Conservation (phyloP, 257 asterid species). For the Nemophila menziesii region DNA sequence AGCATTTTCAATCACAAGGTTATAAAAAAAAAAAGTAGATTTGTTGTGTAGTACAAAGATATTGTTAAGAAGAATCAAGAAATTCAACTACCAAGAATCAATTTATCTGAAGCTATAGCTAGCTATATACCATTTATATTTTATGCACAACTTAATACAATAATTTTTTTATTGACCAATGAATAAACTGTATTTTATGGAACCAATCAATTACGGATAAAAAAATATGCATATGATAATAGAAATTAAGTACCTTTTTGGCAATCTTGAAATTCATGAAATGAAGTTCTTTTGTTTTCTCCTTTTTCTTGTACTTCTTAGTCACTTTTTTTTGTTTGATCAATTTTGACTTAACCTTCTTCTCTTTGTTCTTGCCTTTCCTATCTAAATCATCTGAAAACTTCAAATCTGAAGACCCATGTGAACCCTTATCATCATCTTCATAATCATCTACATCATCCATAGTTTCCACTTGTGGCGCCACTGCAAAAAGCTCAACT, state of each 20-base stretch:
- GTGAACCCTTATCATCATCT: neutral
- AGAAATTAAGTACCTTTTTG: slow-evolving; percentile 32
- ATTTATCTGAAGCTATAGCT: slow-evolving; percentile 13
- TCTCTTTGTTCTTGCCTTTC: slow-evolving; percentile 21
- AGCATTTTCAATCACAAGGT: slow-evolving; percentile 13
- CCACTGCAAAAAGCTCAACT: slow-evolving; percentile 54
- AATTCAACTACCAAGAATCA: slow-evolving; percentile 10
- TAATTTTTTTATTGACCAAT: slow-evolving; percentile 12
- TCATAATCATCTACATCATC: slow-evolving; percentile 15
- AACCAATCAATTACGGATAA: slow-evolving; percentile 4
- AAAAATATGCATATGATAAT: slow-evolving; percentile 9
- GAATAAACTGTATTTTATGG: slow-evolving; percentile 16
- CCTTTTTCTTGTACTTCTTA: slow-evolving; percentile 16
- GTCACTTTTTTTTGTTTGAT: slow-evolving; percentile 22
- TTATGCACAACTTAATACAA: slow-evolving; percentile 26
- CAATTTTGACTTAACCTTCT: slow-evolving; percentile 13
- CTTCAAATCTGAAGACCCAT: slow-evolving; percentile 12
- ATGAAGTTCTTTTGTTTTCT: slow-evolving; percentile 16
- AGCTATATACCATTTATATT: slow-evolving; percentile 28
- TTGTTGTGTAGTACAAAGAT: slow-evolving; percentile 7
- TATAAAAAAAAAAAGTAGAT: slow-evolving; percentile 11
- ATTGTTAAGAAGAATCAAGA: slow-evolving; percentile 14
- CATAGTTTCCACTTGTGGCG: slow-evolving; percentile 41
- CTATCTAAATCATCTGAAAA: slow-evolving; percentile 1
- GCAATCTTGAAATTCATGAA: slow-evolving; percentile 12